Percentiles rank a stretch among this genome's conserved stretches.
Evolutionary conservation across 1,284 basidiomycete species (phyloP).

Genomic region (Kalmanozyma brasiliensis): DNA sequence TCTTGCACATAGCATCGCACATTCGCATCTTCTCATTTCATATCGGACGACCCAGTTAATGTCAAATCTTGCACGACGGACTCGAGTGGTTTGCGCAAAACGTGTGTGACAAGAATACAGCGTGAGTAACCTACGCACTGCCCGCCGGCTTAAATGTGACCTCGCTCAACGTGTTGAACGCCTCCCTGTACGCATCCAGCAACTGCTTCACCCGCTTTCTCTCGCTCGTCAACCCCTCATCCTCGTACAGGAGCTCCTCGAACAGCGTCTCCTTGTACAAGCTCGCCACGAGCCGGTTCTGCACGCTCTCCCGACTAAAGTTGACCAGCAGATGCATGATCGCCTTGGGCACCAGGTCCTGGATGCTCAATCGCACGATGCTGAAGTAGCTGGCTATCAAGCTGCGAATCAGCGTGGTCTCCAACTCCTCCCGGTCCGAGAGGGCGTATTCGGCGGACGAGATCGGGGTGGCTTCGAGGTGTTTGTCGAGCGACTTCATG

Average conservation of each 20-base stretch:
- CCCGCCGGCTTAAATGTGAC: slow-evolving; percentile 54
- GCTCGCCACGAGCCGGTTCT: slow-evolving; percentile 90
- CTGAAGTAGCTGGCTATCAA: slow-evolving; percentile 95
- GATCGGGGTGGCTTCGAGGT: slow-evolving; percentile 74
- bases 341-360: slow-evolving; percentile 91
- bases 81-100: too few relatives aligned
- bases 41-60: too few relatives aligned
- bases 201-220: slow-evolving; percentile 91
- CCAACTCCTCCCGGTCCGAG: slow-evolving; percentile 89
- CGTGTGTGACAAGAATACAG: too few relatives aligned
- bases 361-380: slow-evolving; percentile 95
- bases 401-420: slow-evolving; percentile 91
- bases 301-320: slow-evolving; percentile 92
- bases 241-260: slow-evolving; percentile 89
- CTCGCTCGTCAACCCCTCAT: slow-evolving; percentile 92
- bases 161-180: slow-evolving; percentile 73
- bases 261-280: slow-evolving; percentile 87
- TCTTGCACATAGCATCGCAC: too few relatives aligned
- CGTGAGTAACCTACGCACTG: slow-evolving; percentile 11
- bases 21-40: too few relatives aligned
- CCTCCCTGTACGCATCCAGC: slow-evolving; percentile 95
- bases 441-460: slow-evolving; percentile 73
- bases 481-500: slow-evolving; percentile 97
- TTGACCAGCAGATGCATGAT: slow-evolving; percentile 82
- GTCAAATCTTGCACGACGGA: too few relatives aligned